These are phyloP conservation scores for Tulasnella sp. DNA, from an alignment of 768 basidiomycete genomes.

Conservation along the genomic window DNA sequence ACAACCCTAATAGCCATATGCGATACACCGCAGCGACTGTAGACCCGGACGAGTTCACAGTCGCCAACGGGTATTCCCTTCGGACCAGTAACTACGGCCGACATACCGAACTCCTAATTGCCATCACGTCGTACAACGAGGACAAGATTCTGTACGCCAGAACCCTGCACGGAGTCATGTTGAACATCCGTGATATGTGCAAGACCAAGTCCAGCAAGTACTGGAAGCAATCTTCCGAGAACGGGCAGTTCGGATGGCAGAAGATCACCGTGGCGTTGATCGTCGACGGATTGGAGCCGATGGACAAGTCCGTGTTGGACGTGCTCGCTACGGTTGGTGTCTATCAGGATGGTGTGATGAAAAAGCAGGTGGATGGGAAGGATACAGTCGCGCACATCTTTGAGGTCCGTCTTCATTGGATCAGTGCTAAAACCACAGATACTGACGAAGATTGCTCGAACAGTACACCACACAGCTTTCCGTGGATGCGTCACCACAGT, in stretches of 20 bases:
- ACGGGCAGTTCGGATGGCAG: conserved; percentile 82
- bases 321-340: conserved; percentile 81
- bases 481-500: conserved; percentile 79
- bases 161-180: conserved; percentile 91
- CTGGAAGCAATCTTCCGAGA: conserved; percentile 74
- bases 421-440: background rate
- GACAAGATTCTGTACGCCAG: conserved; percentile 74
- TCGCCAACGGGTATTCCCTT: conserved; percentile 72
- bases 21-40: conserved; percentile 86
- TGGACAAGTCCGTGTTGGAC: conserved; percentile 85
- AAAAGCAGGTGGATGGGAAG: conserved; percentile 65
- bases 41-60: conserved; percentile 81
- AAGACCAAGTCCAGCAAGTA: conserved; percentile 91
- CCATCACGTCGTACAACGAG: conserved; percentile 88
- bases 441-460: background rate
- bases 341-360: conserved; percentile 93
- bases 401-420: conserved; percentile 42
- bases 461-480: conserved; percentile 96
- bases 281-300: conserved; percentile 84
- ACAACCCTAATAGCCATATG: conserved; percentile 55
- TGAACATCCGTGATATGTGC: conserved; percentile 95
- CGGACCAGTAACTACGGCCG: conserved; percentile 79
- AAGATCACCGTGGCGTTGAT: conserved; percentile 52
- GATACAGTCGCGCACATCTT: conserved; percentile 91
- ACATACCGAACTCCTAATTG: conserved; percentile 86